Evolutionary conservation across 192 early-diverging fungal species (phyloP).

Genomic region (Radiomyces spectabilis): DNA sequence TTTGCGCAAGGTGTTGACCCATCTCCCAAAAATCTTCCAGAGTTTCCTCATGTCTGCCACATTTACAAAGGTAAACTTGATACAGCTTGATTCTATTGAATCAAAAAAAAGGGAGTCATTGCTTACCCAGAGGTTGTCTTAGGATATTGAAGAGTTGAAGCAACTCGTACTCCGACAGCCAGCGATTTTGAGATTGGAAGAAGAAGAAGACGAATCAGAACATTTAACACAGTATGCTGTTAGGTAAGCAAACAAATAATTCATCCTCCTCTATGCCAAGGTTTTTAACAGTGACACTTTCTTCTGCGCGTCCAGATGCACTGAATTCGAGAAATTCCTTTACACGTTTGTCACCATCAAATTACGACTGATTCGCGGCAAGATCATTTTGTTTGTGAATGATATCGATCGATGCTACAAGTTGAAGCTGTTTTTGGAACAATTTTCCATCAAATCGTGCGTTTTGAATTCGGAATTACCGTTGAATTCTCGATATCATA

Average conservation of each 20-base stretch:
- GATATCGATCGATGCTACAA: conserved; percentile 90
- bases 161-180: conserved; percentile 74
- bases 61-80: conserved; percentile 48
- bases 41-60: conserved; percentile 94
- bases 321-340: conserved; percentile 83
- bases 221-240: conserved; percentile 74
- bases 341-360: conserved; percentile 86
- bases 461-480: conserved; percentile 96
- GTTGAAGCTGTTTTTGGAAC: conserved; percentile 91
- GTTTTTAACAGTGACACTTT: too few species aligned
- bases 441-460: conserved; percentile 87
- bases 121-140: not conserved
- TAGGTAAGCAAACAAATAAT: conserved; percentile 19
- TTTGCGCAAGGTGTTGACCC: conserved; percentile 62
- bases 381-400: conserved; percentile 94
- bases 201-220: conserved; percentile 55
- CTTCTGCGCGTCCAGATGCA: conserved; percentile 40
- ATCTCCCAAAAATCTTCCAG: conserved; percentile 84
- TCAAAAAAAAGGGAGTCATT: too few species aligned
- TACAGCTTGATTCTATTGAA: not conserved
- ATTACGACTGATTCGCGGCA: conserved; percentile 81
- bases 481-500: conserved; percentile 84
- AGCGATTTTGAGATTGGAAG: conserved; percentile 81
- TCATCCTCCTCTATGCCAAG: not conserved
- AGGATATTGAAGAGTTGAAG: conserved; percentile 84